A percentile compares a stretch with the other conserved stretches of the same genome.
phyloP scores from a whole-genome alignment of 306 rosid genomes.

The Dryas alaskensis region DNA sequence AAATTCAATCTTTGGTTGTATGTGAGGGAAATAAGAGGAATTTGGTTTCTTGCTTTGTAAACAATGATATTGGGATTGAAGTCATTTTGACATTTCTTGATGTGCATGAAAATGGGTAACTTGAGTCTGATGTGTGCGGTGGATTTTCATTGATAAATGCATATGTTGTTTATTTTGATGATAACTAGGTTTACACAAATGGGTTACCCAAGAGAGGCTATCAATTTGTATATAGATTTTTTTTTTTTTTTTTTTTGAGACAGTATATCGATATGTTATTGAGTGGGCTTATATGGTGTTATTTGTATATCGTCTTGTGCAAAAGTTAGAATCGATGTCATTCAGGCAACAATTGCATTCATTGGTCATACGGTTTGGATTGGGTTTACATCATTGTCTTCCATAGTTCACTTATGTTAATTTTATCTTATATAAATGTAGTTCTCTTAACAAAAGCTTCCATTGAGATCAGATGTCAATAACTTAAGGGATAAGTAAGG shows the following conservation, averaged over 20 bases:
- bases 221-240: neutral
- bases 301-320: no score
- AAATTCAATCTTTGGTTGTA: no score
- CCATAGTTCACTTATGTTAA: no score
- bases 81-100: no score
- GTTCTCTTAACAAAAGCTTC: no score
- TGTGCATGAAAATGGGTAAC: neutral
- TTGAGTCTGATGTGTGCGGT: conserved; percentile 7
- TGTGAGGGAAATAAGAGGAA: no score
- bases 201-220: neutral
- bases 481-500: no score
- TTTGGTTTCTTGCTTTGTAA: no score
- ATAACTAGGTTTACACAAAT: conserved; percentile 15
- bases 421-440: no score
- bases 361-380: neutral
- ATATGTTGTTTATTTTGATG: conserved; percentile 19
- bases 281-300: neutral
- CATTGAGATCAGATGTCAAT: no score
- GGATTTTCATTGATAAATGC: conserved; percentile 16
- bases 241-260: no score
- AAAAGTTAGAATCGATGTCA: neutral
- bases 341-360: conserved; percentile 19
- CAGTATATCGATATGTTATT: neutral
- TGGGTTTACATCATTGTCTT: conserved; percentile 7
- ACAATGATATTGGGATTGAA: no score